Base-by-base conservation (phyloP, 1,139 yeast genomes). In the Candida sanyaensis region DNA sequence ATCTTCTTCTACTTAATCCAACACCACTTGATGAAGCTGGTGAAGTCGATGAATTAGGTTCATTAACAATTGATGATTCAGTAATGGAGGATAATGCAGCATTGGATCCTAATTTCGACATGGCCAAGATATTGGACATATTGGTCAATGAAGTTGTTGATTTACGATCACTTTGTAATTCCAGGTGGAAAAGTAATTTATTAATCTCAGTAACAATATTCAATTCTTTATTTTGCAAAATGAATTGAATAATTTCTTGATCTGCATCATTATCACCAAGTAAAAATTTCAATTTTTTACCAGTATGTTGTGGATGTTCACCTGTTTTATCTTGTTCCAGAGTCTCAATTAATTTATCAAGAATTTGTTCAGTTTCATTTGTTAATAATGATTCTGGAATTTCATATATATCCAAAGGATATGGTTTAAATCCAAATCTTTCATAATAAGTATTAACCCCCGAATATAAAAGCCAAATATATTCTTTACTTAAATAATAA, bases 381-480 rank as follows among this genome's bases (percentile, higher is more conserved):
- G 60, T 52, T 5, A 61, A 49, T 21, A 64, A 47, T 6, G 64
- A 44, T 5, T 58, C 45, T 1, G 78, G 77, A 11, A 74, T 54
- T 48, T 60, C 58, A 50, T 67, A 74, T 46, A 68, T 65, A 40
- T 73, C 73, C 29, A 71, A 37, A 0, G 78, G 78, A 49, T 57
- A 70, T 2, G 62, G 50, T 46, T 70, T 71, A 57, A 75, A 75
- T 1, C 79, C 80, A 52, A 72, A 68, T 47, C 66, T 57, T 47
- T 63, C 64, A 50, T 73, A 75, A 42, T 59, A 70, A 9, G 54
- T 57, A 7, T 66, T 70, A 4, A 65, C 66, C 1, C 66, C 71
- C 3, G 78, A 73, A 54, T 73, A 71, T 46, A 73, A 62, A 21
- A 57, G 55, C 79, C 77, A 73, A 46, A 72, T 62, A 52, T 69